Evolutionary conservation across 805 yeast genomes (phyloP).

Genomic region (Starmerella floris): DNA sequence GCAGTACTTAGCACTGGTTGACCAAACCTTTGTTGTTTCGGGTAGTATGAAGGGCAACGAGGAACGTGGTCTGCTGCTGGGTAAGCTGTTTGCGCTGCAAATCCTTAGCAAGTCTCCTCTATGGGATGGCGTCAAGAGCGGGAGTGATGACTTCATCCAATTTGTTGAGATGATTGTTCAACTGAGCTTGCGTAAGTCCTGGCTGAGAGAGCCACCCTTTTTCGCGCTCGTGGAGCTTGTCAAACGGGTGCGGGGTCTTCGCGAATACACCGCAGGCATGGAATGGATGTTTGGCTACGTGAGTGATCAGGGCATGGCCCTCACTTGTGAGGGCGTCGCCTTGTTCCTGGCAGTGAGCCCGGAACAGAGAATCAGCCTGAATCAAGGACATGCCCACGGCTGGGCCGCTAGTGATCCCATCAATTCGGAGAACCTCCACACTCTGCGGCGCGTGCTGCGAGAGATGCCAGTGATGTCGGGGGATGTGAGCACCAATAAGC

Average conservation of each 20-base stretch:
- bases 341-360: slow-evolving; percentile 44
- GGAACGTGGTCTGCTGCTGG: slow-evolving; percentile 67
- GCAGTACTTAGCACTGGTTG: slow-evolving; percentile 30
- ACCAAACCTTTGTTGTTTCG: slow-evolving; percentile 29
- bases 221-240: slow-evolving; percentile 52
- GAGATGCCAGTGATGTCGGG: slow-evolving; percentile 28
- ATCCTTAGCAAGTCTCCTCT: slow-evolving; percentile 47
- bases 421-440: slow-evolving; percentile 49
- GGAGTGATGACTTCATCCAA: slow-evolving; percentile 28
- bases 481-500: slow-evolving; percentile 22
- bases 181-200: slow-evolving; percentile 52
- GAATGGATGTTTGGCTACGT: slow-evolving; percentile 31
- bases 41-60: slow-evolving; percentile 60
- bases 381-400: slow-evolving; percentile 15
- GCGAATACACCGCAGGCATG: slow-evolving; percentile 12
- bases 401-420: slow-evolving; percentile 74
- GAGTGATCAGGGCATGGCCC: slow-evolving; percentile 41
- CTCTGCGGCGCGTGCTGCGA: slow-evolving; percentile 46
- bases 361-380: slow-evolving; percentile 11
- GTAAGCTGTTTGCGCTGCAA: slow-evolving; percentile 73
- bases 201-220: slow-evolving; percentile 76
- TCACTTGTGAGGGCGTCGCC: slow-evolving; percentile 71
- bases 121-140: slow-evolving; percentile 13
- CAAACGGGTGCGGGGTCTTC: slow-evolving; percentile 2
- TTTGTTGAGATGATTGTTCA: slow-evolving; percentile 40